phyloP scores from a whole-genome alignment of 2,329 filamentous ascomycete species.

The Calonectria ilicicola region DNA sequence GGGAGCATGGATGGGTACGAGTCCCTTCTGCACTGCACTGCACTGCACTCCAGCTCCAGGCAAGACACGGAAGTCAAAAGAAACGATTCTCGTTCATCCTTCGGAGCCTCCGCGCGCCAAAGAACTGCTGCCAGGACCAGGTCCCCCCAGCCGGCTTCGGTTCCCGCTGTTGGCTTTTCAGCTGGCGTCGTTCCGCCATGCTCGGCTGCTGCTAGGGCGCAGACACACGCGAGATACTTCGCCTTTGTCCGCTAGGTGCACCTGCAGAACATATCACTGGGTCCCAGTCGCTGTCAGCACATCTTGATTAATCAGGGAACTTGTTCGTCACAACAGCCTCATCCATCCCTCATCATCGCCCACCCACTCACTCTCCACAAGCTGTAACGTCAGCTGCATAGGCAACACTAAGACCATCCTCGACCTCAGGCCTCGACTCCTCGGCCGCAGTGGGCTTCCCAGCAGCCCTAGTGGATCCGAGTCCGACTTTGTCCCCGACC shows the following conservation, averaged over 20 bases:
- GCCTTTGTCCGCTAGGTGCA: background rate
- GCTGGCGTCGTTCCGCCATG: conserved; percentile 12
- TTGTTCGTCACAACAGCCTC: conserved; percentile 37
- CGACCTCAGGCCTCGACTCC: conserved; percentile 18
- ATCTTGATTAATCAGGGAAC: conserved; percentile 30
- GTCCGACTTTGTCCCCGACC: conserved; percentile 11
- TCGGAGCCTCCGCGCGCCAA: background rate
- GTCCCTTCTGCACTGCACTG: too few species aligned
- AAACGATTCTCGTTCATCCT: background rate
- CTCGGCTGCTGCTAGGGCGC: background rate
- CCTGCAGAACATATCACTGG: conserved; percentile 29
- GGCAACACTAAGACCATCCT: conserved; percentile 10
- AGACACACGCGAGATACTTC: conserved; percentile 14
- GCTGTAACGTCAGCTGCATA: conserved; percentile 30
- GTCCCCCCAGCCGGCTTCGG: conserved; percentile 4
- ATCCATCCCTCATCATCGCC: conserved; percentile 27
- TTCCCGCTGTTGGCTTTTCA: conserved; percentile 22
- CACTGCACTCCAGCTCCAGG: background rate
- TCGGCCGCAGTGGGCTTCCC: background rate
- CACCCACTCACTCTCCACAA: conserved; percentile 31
- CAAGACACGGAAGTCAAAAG: background rate
- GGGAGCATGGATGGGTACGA: background rate
- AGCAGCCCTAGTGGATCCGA: conserved; percentile 4
- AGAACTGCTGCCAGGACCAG: conserved; percentile 10
- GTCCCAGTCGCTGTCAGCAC: conserved; percentile 10